Percentiles rank a stretch among this genome's conserved stretches.
Evolutionary conservation across 331 rosid genomes (phyloP).

Genomic region (Pyrus hybrid): DNA sequence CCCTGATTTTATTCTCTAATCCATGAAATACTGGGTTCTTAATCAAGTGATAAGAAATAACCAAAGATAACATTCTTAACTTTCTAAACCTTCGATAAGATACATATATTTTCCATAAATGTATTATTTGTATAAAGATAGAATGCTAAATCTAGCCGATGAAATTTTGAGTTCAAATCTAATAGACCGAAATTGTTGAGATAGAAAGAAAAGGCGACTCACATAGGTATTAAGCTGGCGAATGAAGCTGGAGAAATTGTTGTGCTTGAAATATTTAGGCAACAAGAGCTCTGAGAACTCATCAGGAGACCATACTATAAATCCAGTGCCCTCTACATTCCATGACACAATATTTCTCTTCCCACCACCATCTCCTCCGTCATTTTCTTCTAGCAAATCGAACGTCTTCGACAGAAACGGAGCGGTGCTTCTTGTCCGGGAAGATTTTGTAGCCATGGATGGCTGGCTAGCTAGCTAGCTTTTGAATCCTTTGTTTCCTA

Average conservation of each 20-base stretch:
- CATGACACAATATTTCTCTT: conserved; percentile 45
- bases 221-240: conserved; percentile 91
- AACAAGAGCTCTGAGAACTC: conserved; percentile 63
- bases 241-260: conserved; percentile 85
- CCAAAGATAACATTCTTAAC: not conserved
- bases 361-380: not conserved
- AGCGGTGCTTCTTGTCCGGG: conserved; percentile 39
- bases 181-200: not conserved
- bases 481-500: not conserved
- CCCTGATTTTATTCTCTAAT: not conserved
- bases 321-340: conserved; percentile 64
- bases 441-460: conserved; percentile 13
- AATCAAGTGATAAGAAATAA: not conserved
- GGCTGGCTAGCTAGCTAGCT: not conserved
- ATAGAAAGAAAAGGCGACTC: conserved; percentile 5
- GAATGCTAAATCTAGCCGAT: too few relatives aligned
- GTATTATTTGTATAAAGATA: not conserved
- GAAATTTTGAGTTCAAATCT: not conserved
- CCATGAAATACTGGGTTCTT: not conserved
- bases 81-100: not conserved
- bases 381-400: conserved; percentile 54
- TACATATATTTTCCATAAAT: too few relatives aligned
- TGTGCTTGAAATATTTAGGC: conserved; percentile 86
- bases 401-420: conserved; percentile 76
- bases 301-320: conserved; percentile 81